Percentiles rank a stretch among this genome's conserved stretches.
Conservation (phyloP, 148 eudicot species). For the Beta vulgaris region DNA sequence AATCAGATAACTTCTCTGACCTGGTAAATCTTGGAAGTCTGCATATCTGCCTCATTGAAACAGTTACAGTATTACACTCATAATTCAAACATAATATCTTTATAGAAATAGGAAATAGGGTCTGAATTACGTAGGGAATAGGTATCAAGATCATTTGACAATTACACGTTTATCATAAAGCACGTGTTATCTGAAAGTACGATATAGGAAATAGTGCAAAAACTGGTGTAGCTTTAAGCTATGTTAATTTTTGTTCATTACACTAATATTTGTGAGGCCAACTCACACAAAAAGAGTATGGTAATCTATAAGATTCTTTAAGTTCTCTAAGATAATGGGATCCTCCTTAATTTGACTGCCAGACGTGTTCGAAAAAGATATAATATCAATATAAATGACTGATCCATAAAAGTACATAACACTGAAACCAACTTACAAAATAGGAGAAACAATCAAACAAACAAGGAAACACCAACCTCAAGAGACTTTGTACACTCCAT, state of each 20-base stretch:
- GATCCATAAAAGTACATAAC: background rate
- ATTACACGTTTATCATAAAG: background rate
- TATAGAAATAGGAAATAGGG: background rate
- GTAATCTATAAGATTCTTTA: too few species aligned
- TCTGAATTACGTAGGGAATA: background rate
- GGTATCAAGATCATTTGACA: background rate
- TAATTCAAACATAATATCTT: too few species aligned
- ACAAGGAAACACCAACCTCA: slow-evolving; percentile 58
- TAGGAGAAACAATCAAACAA: background rate
- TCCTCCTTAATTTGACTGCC: background rate
- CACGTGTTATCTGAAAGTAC: background rate
- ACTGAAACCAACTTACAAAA: background rate
- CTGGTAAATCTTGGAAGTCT: background rate
- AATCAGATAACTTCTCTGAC: background rate
- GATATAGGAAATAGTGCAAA: background rate
- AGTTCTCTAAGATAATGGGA: background rate
- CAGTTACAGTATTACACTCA: too few species aligned
- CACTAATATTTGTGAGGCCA: background rate
- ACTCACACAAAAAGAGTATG: too few species aligned
- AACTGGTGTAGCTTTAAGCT: background rate
- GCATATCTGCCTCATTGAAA: background rate
- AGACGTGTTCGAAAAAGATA: background rate
- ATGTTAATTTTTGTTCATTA: background rate
- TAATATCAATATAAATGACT: background rate
- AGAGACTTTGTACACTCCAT: too few species aligned